Evolutionary conservation across 2,329 filamentous ascomycete genomes (phyloP).

Genomic region (Colletotrichum eleusines): DNA sequence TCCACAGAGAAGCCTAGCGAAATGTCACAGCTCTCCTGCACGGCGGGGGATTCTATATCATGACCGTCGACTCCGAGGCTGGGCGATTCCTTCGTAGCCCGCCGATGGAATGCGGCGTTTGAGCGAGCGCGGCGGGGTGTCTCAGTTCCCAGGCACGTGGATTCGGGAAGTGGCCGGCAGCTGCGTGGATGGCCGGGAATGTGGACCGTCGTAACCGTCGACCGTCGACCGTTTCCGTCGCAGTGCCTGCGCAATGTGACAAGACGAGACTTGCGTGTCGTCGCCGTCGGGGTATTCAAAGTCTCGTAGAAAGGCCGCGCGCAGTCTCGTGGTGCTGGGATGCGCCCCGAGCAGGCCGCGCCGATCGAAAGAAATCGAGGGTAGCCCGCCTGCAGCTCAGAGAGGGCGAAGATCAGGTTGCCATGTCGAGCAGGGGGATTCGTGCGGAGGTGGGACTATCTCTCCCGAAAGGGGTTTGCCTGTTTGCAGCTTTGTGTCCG

Average conservation of each 20-base stretch:
- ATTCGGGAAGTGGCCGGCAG: background rate
- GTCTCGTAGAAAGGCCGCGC: background rate
- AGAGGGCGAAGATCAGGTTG: background rate
- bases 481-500: slow-evolving; percentile 14
- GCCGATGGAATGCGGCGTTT: background rate
- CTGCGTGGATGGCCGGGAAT: background rate
- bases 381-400: slow-evolving; percentile 6
- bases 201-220: background rate
- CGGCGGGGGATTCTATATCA: background rate
- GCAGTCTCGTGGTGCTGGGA: background rate
- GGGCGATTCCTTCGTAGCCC: background rate
- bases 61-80: background rate
- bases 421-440: slow-evolving; percentile 8
- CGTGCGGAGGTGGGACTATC: background rate
- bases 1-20: background rate
- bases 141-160: slow-evolving; percentile 9
- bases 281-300: background rate
- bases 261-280: background rate
- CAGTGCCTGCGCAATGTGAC: no score
- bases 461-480: background rate
- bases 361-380: no score
- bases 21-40: background rate
- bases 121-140: slow-evolving; percentile 31
- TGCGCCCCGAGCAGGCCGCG: background rate
- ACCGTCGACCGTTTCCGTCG: background rate